phyloP scores from a whole-genome alignment of 106 monocot genomes.

The Dendrobium catenatum region DNA sequence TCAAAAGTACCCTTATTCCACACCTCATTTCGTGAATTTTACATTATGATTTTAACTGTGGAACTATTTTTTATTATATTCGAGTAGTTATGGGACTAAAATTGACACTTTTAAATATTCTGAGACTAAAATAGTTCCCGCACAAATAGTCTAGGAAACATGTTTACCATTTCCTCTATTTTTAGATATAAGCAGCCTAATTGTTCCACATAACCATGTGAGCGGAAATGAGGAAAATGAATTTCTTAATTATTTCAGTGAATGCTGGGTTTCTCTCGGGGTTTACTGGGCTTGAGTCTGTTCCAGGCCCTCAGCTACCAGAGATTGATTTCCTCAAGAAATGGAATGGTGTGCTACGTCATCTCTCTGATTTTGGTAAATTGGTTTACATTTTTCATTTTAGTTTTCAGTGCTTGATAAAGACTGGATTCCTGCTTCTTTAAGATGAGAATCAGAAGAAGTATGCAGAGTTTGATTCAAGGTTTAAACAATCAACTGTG shows the following conservation, averaged over 20 bases:
- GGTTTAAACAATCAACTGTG: constrained; percentile 31
- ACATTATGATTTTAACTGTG: too few relatives aligned
- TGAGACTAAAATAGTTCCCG: too few relatives aligned
- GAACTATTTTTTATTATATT: too few relatives aligned
- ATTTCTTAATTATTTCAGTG: constrained; percentile 13
- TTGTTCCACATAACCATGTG: too few relatives aligned
- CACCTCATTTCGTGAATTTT: too few relatives aligned
- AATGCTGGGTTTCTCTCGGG: constrained; percentile 37
- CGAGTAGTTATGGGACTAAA: too few relatives aligned
- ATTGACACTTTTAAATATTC: too few relatives aligned
- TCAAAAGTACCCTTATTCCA: too few relatives aligned
- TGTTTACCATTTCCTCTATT: too few relatives aligned
- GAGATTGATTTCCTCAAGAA: constrained; percentile 34
- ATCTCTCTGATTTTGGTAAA: not conserved
- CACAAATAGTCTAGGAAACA: too few relatives aligned
- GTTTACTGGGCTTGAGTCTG: constrained; percentile 27
- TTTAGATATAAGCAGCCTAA: too few relatives aligned
- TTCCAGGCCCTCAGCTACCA: constrained; percentile 36
- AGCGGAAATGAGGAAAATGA: too few relatives aligned
- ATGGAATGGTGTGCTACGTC: constrained; percentile 24
- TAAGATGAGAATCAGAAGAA: constrained; percentile 38
- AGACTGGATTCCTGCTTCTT: not conserved
- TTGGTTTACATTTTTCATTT: not conserved
- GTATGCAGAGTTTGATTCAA: constrained; percentile 37
- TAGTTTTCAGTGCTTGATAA: not conserved